Base-by-base conservation (phyloP, 345 rosid species). In the Eucalyptus microcorys region DNA sequence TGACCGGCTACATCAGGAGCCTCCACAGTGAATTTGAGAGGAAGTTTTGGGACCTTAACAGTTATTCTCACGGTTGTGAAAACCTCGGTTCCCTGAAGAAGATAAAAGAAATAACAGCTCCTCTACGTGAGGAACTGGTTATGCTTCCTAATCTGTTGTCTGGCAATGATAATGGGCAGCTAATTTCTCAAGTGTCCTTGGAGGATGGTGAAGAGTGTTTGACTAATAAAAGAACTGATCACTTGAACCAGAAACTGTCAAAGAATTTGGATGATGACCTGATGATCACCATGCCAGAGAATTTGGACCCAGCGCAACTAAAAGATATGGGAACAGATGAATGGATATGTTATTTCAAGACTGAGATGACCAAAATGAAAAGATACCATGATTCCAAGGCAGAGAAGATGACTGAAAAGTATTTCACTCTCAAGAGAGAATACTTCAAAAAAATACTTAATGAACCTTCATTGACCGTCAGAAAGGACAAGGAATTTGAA, bases 281-380 rank as follows among this genome's bases (percentile, higher is more conserved):
- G 76, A 88, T 91, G 61, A 93, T 91, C 85, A 86, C 89, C 66
- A 87, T 85, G 87, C 94, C 95, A 52, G 57, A 52, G 57, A 52
- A 52, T 52, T 52, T 52, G 90, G 98, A 97, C 81, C 85, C 84
- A 87, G 76, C 76, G 12, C 91, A 90, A 59, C 88, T 96, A 49
- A 92, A 40, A 48, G 90, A 93, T 87, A 85, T 95, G 90, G 3
- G 89, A 43, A 89, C 12, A 14, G 97, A 94, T 12, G 93, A 92
- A 9, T 81, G 96, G 89, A 91, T 94, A 37, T 86, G 3, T 32
- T 91, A 94, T 92, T 93, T 94, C 68, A 97, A 93, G 91, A 40
- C 79, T 32, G 98, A 96, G 94, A 94, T 98, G 96, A 93, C 88
- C 85, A 92, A 95, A 93, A 95, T 97, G 96, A 98, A 96, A 94